phyloP scores from a whole-genome alignment of 23 red algal species.

The Gracilaria domingensis region DNA sequence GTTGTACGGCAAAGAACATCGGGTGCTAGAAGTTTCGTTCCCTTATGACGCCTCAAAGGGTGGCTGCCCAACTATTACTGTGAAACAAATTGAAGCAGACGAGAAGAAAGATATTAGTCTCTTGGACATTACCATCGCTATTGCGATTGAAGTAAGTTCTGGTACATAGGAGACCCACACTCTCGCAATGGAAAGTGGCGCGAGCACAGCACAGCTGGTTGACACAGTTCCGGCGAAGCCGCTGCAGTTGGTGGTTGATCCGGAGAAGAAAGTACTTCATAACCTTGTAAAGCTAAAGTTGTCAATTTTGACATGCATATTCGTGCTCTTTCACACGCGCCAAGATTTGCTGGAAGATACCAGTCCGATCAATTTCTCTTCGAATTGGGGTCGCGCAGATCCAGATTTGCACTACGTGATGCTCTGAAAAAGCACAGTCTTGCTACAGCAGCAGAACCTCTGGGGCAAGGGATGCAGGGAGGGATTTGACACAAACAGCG shows the following conservation, averaged over 20 bases:
- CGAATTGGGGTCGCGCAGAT: constrained; percentile 41
- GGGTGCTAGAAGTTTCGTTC: constrained; percentile 53
- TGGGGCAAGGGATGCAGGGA: constrained; percentile 36
- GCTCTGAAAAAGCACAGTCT: constrained; percentile 50
- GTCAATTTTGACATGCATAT: constrained; percentile 59
- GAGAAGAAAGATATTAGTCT: constrained; percentile 43
- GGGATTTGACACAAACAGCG: constrained; percentile 85
- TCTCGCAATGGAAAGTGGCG: constrained; percentile 49
- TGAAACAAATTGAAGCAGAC: constrained; percentile 64
- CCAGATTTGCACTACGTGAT: constrained; percentile 39
- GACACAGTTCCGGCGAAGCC: constrained; percentile 55
- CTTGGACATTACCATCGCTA: constrained; percentile 69
- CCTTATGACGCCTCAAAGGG: constrained; percentile 58
- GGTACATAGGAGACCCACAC: constrained; percentile 61
- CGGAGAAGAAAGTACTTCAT: constrained; percentile 68
- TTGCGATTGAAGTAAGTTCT: constrained; percentile 57
- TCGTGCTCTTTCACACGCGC: constrained; percentile 39
- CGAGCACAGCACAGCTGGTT: constrained; percentile 21
- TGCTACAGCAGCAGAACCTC: too few relatives aligned
- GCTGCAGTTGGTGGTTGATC: constrained; percentile 71
- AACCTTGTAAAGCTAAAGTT: constrained; percentile 51
- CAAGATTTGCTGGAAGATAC: constrained; percentile 57
- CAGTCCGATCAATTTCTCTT: constrained; percentile 48
- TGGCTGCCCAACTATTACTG: constrained; percentile 31
- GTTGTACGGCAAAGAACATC: constrained; percentile 73